Conservation (phyloP, 768 basidiomycete species). For the Phanerochaete sordida region DNA sequence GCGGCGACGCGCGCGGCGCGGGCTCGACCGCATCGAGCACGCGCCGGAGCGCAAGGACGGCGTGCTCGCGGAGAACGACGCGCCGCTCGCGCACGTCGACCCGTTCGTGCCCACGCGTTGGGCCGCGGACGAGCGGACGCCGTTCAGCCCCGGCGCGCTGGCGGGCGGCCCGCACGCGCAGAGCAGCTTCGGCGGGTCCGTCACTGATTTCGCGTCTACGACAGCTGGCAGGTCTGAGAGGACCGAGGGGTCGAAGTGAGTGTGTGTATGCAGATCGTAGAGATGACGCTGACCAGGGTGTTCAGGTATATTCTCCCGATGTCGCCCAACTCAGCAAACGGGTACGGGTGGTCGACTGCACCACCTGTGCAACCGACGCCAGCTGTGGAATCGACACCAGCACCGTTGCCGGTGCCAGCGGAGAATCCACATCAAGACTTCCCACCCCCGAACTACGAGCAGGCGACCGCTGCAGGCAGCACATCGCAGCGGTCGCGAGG, state of each 20-base stretch:
- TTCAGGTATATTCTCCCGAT: not conserved
- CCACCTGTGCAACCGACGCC: no score
- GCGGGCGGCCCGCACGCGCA: not conserved
- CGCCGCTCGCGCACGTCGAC: not conserved
- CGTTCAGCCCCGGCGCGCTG: not conserved
- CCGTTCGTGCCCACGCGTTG: not conserved
- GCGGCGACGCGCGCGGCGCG: not conserved
- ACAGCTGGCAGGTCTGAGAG: not conserved
- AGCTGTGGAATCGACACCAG: no score
- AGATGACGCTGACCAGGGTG: not conserved
- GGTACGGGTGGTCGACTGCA: no score
- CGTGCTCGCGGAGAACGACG: not conserved
- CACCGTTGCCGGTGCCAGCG: no score
- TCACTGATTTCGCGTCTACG: not conserved
- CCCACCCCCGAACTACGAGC: not conserved
- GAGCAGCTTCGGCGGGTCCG: not conserved
- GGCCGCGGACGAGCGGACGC: not conserved
- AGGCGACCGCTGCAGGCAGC: not conserved
- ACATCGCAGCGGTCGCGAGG: no score
- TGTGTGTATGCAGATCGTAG: not conserved
- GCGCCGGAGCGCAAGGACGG: not conserved
- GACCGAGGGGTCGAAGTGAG: not conserved
- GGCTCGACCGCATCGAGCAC: constrained; percentile 1
- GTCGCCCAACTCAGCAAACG: not conserved
- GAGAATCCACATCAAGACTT: constrained; percentile 2